A percentile compares a stretch with the other conserved stretches of the same genome.
phyloP scores from a whole-genome alignment of 192 early-diverging fungal genomes.

The Helicostylum pulchrum region DNA sequence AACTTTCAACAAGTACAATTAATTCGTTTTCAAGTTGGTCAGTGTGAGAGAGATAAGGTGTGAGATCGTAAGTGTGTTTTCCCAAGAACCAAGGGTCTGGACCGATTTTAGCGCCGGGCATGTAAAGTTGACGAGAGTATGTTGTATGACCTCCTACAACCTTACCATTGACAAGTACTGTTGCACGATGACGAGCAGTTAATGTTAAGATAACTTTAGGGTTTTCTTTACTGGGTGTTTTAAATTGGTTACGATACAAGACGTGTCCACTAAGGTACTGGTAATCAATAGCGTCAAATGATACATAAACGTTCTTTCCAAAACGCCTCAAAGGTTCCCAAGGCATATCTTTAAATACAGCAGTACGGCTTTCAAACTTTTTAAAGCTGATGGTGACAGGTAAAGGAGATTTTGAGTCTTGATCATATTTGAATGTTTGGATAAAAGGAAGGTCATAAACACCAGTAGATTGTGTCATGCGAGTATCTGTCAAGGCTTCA shows the following conservation, averaged over 20 bases:
- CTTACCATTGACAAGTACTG: constrained; percentile 65
- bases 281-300: constrained; percentile 57
- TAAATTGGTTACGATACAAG: constrained; percentile 57
- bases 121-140: constrained; percentile 54
- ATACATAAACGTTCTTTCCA: constrained; percentile 40
- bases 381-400: constrained; percentile 6
- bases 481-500: background rate
- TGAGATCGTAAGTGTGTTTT: constrained; percentile 55
- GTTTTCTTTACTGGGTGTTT: constrained; percentile 25
- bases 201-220: constrained; percentile 50
- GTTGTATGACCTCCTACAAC: constrained; percentile 80
- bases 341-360: constrained; percentile 38
- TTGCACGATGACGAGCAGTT: constrained; percentile 71
- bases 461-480: constrained; percentile 1
- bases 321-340: constrained; percentile 35
- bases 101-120: constrained; percentile 66
- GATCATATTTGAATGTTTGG: constrained; percentile 1
- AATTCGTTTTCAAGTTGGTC: constrained; percentile 63
- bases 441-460: constrained; percentile 21
- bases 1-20: constrained; percentile 70
- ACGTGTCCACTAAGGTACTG: constrained; percentile 61
- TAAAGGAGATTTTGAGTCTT: constrained; percentile 2
- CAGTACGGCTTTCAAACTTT: constrained; percentile 38
- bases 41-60: constrained; percentile 36
- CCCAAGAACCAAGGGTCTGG: constrained; percentile 65